Evolutionary conservation across 441 rosid species (phyloP).

Genomic region (Populus hybrid): DNA sequence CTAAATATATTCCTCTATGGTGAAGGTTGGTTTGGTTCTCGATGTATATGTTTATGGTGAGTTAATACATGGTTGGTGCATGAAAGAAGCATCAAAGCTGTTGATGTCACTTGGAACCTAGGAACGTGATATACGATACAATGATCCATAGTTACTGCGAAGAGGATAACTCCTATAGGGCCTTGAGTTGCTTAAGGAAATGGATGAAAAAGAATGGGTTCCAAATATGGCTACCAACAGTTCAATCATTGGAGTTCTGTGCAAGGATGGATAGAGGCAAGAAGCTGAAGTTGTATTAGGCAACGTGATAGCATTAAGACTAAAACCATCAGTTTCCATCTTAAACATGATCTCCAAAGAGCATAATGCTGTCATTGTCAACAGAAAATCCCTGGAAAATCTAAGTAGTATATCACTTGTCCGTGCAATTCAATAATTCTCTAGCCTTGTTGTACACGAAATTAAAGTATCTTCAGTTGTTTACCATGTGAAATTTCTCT

Average conservation of each 20-base stretch:
- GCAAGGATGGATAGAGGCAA: constrained; percentile 57
- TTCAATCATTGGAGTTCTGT: constrained; percentile 49
- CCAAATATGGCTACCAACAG: constrained; percentile 67
- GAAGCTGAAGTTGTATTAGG: constrained; percentile 54
- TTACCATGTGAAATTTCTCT: no score
- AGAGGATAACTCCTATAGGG: constrained; percentile 62
- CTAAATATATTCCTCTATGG: no score
- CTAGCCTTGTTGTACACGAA: no score
- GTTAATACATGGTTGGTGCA: no score
- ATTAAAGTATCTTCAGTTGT: no score
- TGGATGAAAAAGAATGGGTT: constrained; percentile 49
- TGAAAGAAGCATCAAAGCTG: no score
- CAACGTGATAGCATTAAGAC: constrained; percentile 51
- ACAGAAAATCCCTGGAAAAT: no score
- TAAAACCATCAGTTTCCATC: constrained; percentile 47
- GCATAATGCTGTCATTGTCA: no score
- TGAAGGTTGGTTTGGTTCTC: no score
- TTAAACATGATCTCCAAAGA: constrained; percentile 29
- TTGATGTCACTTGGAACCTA: constrained; percentile 34
- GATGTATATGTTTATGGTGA: no score
- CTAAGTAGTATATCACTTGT: no score
- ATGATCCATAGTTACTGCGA: constrained; percentile 74
- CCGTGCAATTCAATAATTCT: no score
- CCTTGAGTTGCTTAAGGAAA: constrained; percentile 57
- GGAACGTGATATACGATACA: constrained; percentile 58